Evolutionary conservation across 2,329 filamentous ascomycete species (phyloP).

Genomic region (Fusarium tanahbumbuense): DNA sequence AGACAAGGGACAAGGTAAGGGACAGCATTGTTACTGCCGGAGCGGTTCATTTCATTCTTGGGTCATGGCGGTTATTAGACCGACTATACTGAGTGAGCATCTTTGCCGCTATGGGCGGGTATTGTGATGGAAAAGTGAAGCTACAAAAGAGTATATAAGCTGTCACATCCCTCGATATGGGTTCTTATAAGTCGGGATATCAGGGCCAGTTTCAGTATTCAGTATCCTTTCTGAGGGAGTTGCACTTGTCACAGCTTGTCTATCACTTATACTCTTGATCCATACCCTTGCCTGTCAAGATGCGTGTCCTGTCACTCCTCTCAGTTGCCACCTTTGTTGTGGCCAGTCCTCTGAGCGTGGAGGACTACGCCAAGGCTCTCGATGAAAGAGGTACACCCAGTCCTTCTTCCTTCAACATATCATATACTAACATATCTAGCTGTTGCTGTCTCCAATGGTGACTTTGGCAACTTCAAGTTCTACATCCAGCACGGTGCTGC

Average conservation of each 20-base stretch:
- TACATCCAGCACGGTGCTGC: slow-evolving; percentile 65
- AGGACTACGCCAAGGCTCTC: slow-evolving; percentile 45
- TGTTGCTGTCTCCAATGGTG: slow-evolving; percentile 17
- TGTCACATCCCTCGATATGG: slow-evolving; percentile 10
- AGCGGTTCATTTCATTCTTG: slow-evolving; percentile 14
- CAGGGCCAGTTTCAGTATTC: slow-evolving; percentile 11
- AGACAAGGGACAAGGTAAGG: background rate
- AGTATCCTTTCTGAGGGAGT: slow-evolving; percentile 9
- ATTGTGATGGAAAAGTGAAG: slow-evolving; percentile 20
- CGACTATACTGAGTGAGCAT: background rate
- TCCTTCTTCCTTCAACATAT: background rate
- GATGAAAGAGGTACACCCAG: slow-evolving; percentile 50
- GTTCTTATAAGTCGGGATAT: slow-evolving; percentile 21
- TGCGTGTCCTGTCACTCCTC: slow-evolving; percentile 45
- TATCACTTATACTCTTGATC: background rate
- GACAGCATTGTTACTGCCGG: background rate
- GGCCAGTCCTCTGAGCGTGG: slow-evolving; percentile 44
- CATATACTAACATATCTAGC: slow-evolving; percentile 5
- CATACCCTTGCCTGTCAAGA: slow-evolving; percentile 17
- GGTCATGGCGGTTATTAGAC: slow-evolving; percentile 22
- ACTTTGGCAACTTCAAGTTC: slow-evolving; percentile 58
- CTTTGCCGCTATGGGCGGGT: slow-evolving; percentile 20
- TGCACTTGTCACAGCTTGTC: background rate
- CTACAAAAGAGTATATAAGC: slow-evolving; percentile 23
- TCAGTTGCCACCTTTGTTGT: slow-evolving; percentile 44